phyloP scores from a whole-genome alignment of 208 protist genomes.

The Crithidia bombi region DNA sequence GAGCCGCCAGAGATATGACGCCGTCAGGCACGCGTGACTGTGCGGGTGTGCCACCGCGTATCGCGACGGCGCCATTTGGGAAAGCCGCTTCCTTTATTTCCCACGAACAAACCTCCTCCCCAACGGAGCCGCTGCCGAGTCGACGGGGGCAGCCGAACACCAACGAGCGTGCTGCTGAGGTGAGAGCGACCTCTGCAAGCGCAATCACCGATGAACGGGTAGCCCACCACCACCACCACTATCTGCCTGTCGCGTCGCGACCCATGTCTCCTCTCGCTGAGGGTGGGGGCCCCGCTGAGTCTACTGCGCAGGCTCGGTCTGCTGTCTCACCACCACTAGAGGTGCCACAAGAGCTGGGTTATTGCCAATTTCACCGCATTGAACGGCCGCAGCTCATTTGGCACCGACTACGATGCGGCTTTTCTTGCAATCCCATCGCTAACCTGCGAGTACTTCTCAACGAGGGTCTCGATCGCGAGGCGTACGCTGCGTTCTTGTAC shows the following conservation, averaged over 20 bases:
- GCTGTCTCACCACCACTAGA: neutral
- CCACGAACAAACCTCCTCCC: too few relatives aligned
- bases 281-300: neutral
- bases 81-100: too few relatives aligned
- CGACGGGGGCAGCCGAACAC: too few relatives aligned
- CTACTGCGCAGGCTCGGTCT: neutral
- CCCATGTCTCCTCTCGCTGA: neutral
- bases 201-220: too few relatives aligned
- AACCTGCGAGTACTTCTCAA: constrained; percentile 57
- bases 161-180: too few relatives aligned
- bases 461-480: constrained; percentile 70
- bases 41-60: neutral
- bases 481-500: constrained; percentile 68
- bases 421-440: constrained; percentile 39
- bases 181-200: too few relatives aligned
- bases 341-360: constrained; percentile 22
- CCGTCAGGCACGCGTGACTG: neutral
- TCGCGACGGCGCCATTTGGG: neutral
- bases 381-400: constrained; percentile 24
- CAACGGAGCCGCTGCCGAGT: too few relatives aligned
- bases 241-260: neutral
- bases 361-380: constrained; percentile 21
- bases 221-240: neutral
- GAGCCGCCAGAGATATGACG: neutral
- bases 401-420: constrained; percentile 49